Evolutionary conservation across 371 early-diverging fungal genomes (phyloP), one percentile per base, ranked within the genome.

Genomic region (Apophysomyces elegans): DNA sequence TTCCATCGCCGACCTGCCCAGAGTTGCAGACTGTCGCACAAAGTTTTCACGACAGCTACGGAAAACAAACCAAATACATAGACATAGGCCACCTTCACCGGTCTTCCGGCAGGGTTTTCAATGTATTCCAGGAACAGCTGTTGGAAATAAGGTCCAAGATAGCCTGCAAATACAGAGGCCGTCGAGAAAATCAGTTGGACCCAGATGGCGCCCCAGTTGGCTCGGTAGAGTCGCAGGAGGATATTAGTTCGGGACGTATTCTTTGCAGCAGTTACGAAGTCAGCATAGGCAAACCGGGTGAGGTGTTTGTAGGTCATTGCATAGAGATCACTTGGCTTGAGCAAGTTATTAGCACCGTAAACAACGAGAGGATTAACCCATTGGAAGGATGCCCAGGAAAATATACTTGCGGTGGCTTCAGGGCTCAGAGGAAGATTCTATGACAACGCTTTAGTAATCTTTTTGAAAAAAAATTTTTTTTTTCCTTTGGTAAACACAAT

Each of bases 1-100:
- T 84, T 81, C 68, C 83, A 79, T 57, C 83, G 79, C 50, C 83
- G 77, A 6, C 82, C 83, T 18, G 72, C 74, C 67, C 75, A 84
- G 1, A 84, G 63, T n/a, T 79, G 81, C 47, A 83, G 69, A 0
- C 71, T 73, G 60, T 74, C 73, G 21, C 75, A 75, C 32, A 84
- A 36, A 11, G 75, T 71, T 44, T 73, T 75, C 36, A 66, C 61
- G 4, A 86, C 35, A 12, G 77, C 79, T 21, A 74, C 76, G 36
- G 73, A 35, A 13, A 86, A 80, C 69, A 86, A 74, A n/a, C 77
- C 72, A 14, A 84, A 63, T 2, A 80, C 77, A 47, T 79, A 80
- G 16, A 79, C 41, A 37, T 81, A 83, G 2, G 84, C 86, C 3
- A 66, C 59, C 16, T 73, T 70, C 21, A 72, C 69, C 12, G 82